phyloP scores from a whole-genome alignment of 176 grass and related monocot species.

The Oryza coarctata region DNA sequence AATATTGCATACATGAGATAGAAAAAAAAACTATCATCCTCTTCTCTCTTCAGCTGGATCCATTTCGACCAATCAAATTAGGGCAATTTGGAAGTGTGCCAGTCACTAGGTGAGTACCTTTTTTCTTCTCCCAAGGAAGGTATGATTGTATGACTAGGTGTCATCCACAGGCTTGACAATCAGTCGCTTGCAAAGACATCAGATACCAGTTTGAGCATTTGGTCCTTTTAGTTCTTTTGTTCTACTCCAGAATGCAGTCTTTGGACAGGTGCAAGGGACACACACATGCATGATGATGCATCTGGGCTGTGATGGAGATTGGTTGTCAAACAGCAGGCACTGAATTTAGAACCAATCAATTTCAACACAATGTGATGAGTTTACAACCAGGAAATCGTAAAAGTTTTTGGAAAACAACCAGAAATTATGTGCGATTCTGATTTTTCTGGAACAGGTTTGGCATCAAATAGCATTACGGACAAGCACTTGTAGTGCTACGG shows the following conservation, averaged over 20 bases:
- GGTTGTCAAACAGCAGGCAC: not conserved
- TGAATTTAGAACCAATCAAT: not conserved
- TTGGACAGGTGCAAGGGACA: not conserved
- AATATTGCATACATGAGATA: not conserved
- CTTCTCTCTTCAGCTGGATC: not conserved
- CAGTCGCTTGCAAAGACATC: not conserved
- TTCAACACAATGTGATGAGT: slow-evolving; percentile 9
- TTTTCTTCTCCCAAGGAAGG: not conserved
- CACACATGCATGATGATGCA: not conserved
- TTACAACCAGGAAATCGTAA: slow-evolving; percentile 5
- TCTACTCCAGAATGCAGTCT: not conserved
- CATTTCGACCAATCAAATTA: slow-evolving; percentile 10
- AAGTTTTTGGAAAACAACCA: not conserved
- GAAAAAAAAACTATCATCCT: not conserved
- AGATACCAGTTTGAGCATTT: not conserved
- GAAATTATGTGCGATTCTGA: not conserved
- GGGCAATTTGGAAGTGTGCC: not conserved
- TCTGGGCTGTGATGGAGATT: not conserved
- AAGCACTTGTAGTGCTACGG: not conserved
- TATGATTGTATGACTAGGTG: not conserved
- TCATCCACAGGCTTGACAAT: not conserved
- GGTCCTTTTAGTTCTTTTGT: not conserved
- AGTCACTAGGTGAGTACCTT: not conserved
- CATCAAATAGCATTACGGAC: not conserved
- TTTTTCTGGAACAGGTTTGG: not conserved